phyloP scores from a whole-genome alignment of 805 yeast species.

The Lipomyces oligophaga region DNA sequence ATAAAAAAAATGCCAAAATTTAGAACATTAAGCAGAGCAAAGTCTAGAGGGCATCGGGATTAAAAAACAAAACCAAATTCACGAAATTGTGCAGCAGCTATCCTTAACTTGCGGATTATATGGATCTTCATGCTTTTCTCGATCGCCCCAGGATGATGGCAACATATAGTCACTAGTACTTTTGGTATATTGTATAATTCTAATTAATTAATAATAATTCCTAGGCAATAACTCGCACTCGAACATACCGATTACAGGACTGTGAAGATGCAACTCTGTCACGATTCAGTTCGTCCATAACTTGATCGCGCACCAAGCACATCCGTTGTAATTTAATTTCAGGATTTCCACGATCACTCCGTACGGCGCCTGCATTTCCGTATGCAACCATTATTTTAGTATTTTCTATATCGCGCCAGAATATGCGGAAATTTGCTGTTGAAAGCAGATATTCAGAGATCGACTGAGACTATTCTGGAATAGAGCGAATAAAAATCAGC shows the following conservation, averaged over 20 bases:
- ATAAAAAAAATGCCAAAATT: neutral
- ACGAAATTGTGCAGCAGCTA: slow-evolving; percentile 20
- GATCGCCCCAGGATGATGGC: slow-evolving; percentile 27
- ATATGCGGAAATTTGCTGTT: too few species aligned
- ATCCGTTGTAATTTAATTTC: slow-evolving; percentile 9
- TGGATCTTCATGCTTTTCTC: slow-evolving; percentile 27
- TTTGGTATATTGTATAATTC: slow-evolving; percentile 26
- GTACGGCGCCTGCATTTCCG: slow-evolving; percentile 3
- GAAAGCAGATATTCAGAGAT: too few species aligned
- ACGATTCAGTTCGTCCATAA: slow-evolving; percentile 14
- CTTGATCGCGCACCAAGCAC: slow-evolving; percentile 7
- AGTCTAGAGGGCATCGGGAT: neutral
- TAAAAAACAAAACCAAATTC: neutral
- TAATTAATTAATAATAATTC: neutral
- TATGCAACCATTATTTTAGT: slow-evolving; percentile 1
- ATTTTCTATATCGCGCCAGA: too few species aligned
- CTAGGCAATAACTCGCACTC: neutral
- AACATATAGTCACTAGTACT: slow-evolving; percentile 26
- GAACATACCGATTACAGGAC: slow-evolving; percentile 9
- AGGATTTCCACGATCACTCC: slow-evolving; percentile 12
- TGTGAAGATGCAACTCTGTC: slow-evolving; percentile 12
- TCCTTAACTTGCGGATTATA: slow-evolving; percentile 20
- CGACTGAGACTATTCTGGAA: too few species aligned
- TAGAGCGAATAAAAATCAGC: too few species aligned
- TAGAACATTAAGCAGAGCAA: neutral